A percentile compares a stretch with the other conserved stretches of the same genome.
Evolutionary conservation across 331 rosid species (phyloP).

Genomic region (Saraca asoca): DNA sequence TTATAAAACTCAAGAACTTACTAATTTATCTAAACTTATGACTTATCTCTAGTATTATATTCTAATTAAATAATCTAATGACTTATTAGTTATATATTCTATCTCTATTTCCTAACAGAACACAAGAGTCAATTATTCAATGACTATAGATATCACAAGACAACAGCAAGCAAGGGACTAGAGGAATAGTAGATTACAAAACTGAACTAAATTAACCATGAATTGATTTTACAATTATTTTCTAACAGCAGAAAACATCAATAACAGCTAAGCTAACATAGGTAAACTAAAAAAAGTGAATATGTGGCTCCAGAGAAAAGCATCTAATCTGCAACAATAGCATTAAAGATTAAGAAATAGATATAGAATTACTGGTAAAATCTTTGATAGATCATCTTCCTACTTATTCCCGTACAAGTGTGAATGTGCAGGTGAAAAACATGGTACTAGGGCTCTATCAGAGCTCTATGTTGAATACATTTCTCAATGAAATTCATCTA

Average conservation of each 20-base stretch:
- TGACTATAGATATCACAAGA: background rate
- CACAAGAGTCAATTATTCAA: background rate
- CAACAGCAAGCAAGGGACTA: conserved; percentile 15
- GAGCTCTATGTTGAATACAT: too few relatives aligned
- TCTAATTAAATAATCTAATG: too few relatives aligned
- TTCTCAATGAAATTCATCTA: too few relatives aligned
- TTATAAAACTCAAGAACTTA: too few relatives aligned
- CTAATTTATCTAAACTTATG: too few relatives aligned
- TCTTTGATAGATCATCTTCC: background rate
- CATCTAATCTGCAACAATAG: background rate
- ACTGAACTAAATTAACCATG: background rate
- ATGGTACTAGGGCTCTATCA: too few relatives aligned
- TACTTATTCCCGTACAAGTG: background rate
- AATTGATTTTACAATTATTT: conserved; percentile 10
- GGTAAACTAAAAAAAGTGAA: background rate
- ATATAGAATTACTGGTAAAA: background rate
- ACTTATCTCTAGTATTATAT: too few relatives aligned
- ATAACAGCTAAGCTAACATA: background rate
- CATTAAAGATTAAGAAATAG: too few relatives aligned
- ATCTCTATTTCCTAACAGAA: conserved; percentile 15
- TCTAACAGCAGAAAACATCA: background rate
- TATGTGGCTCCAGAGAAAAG: background rate
- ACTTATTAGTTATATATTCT: too few relatives aligned
- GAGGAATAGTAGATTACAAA: conserved; percentile 9
- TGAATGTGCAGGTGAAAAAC: background rate